A percentile compares a stretch with the other conserved stretches of the same genome.
These are phyloP conservation scores for Obba rivulosa DNA, from an alignment of 768 basidiomycete genomes.

Conservation along the genomic window DNA sequence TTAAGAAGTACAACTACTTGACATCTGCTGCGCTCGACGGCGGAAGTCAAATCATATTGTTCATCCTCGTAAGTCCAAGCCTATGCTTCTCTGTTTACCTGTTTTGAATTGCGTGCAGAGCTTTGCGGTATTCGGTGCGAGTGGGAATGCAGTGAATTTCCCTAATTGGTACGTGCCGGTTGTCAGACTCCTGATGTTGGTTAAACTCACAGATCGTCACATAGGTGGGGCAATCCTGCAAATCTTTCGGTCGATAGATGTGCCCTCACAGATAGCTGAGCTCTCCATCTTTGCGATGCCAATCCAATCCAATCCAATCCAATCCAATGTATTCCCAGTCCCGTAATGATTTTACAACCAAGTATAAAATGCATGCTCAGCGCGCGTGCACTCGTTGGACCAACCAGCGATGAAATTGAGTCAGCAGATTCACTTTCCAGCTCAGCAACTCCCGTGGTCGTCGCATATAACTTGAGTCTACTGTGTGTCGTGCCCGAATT, in stretches of 20 bases:
- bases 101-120: conserved; percentile 12
- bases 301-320: too few relatives aligned
- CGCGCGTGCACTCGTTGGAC: too few relatives aligned
- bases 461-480: too few relatives aligned
- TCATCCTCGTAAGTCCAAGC: conserved; percentile 38
- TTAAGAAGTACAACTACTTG: conserved; percentile 46
- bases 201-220: not conserved
- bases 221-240: conserved; percentile 33
- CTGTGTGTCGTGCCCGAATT: too few relatives aligned
- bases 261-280: conserved; percentile 5
- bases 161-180: conserved; percentile 38
- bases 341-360: too few relatives aligned
- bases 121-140: conserved; percentile 36
- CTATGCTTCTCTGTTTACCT: conserved; percentile 5
- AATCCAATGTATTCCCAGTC: too few relatives aligned
- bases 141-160: conserved; percentile 36
- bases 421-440: too few relatives aligned
- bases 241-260: conserved; percentile 35
- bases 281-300: too few relatives aligned
- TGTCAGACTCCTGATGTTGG: not conserved
- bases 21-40: conserved; percentile 46
- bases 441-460: too few relatives aligned
- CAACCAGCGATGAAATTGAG: too few relatives aligned
- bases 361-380: too few relatives aligned
- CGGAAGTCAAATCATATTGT: conserved; percentile 42